Percentiles rank a stretch among this genome's conserved stretches.
Conservation (phyloP, 305 asterid genomes). For the Fraxinus albicans region DNA sequence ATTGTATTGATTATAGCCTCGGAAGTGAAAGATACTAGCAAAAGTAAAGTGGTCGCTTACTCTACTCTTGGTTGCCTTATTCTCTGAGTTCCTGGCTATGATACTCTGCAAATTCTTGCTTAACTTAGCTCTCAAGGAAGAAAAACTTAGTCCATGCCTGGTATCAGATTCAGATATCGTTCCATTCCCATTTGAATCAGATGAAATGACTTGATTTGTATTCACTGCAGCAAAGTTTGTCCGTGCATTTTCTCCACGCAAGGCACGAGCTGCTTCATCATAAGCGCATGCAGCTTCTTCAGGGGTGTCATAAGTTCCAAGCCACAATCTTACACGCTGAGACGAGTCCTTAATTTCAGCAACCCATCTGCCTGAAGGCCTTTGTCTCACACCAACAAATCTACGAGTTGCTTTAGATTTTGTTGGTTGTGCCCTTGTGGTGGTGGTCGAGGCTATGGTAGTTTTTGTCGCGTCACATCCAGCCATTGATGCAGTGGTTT, state of each 20-base stretch:
- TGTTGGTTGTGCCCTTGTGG: conserved; percentile 30
- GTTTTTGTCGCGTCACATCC: conserved; percentile 38
- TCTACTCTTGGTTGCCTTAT: conserved; percentile 58
- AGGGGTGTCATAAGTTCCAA: conserved; percentile 87
- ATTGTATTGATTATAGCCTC: conserved; percentile 42
- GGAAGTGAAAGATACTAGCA: conserved; percentile 72
- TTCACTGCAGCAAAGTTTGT: conserved; percentile 52
- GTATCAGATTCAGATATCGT: conserved; percentile 22
- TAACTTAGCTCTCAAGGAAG: conserved; percentile 70
- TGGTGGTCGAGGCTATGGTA: conserved; percentile 22
- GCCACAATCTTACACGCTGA: conserved; percentile 77
- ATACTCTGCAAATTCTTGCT: conserved; percentile 78
- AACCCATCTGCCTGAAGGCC: conserved; percentile 92
- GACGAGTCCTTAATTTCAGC: conserved; percentile 93
- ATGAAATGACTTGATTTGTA: conserved; percentile 16
- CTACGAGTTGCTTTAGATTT: conserved; percentile 42
- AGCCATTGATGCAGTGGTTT: conserved; percentile 41
- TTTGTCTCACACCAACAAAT: conserved; percentile 76
- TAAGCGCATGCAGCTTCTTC: conserved; percentile 91
- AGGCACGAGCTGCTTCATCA: conserved; percentile 85
- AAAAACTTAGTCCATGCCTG: conserved; percentile 59
- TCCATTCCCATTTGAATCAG: conserved; percentile 11
- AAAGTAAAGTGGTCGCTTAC: conserved; percentile 89
- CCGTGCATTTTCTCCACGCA: conserved; percentile 83
- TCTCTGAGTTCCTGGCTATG: conserved; percentile 70